These are phyloP conservation scores for Plantago ovata DNA, from an alignment of 257 asterid species.

Conservation along the genomic window DNA sequence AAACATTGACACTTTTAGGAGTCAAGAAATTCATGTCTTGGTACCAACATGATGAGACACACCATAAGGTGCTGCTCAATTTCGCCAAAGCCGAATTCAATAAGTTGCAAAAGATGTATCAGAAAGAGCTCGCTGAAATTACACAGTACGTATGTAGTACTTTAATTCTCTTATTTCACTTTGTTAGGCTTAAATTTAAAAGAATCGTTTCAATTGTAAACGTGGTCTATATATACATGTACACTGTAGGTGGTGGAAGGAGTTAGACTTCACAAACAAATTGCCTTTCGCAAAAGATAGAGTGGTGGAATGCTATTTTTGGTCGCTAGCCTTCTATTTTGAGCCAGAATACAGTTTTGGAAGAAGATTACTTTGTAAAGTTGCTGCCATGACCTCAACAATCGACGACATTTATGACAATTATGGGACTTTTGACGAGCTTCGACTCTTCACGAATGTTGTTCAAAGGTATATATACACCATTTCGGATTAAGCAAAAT, in stretches of 20 bases:
- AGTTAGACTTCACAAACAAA: conserved; percentile 8
- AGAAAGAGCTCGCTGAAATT: conserved; percentile 23
- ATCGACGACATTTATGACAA: conserved; percentile 22
- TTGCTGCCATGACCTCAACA: conserved; percentile 1
- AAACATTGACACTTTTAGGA: conserved; percentile 22
- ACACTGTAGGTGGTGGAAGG: conserved; percentile 21
- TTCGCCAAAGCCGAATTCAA: conserved; percentile 35
- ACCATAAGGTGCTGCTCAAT: conserved; percentile 1
- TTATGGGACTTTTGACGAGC: conserved; percentile 16
- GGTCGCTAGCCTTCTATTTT: conserved; percentile 7
- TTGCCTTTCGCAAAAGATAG: conserved; percentile 24
- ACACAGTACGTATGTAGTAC: conserved; percentile 14
- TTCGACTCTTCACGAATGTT: conserved; percentile 9
- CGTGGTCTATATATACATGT: not conserved
- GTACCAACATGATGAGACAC: conserved; percentile 18
- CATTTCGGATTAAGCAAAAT: too few species aligned
- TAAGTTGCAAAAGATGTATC: conserved; percentile 19
- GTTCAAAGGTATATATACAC: not conserved
- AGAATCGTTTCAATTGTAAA: not conserved
- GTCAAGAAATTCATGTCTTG: conserved; percentile 19
- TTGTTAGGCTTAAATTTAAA: too few species aligned
- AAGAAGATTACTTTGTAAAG: conserved; percentile 14
- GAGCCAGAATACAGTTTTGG: conserved; percentile 13
- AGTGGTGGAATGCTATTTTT: conserved; percentile 23
- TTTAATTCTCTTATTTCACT: not conserved